These are phyloP conservation scores for Fusarium austroafricanum DNA, from an alignment of 2,329 filamentous ascomycete species.

Conservation along the genomic window DNA sequence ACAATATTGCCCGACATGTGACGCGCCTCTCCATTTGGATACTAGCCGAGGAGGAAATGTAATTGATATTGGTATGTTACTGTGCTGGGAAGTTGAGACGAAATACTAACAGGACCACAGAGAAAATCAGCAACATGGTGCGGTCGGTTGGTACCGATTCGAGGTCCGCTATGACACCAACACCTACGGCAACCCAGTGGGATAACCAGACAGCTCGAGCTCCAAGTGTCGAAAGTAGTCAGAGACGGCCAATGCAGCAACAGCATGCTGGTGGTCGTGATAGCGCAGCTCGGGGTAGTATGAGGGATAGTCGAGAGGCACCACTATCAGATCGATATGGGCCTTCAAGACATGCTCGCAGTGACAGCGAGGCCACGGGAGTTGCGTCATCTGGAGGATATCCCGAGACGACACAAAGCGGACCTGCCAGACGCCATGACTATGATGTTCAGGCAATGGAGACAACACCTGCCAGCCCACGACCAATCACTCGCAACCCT, in stretches of 20 bases:
- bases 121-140: constrained; percentile 95
- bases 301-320: constrained; percentile 63
- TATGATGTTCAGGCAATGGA: constrained; percentile 98
- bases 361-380: constrained; percentile 82
- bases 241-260: constrained; percentile 49
- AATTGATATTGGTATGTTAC: constrained; percentile 80
- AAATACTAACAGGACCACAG: constrained; percentile 61
- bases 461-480: constrained; percentile 80
- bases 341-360: constrained; percentile 72
- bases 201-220: constrained; percentile 69
- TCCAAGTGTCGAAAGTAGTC: constrained; percentile 60
- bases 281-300: constrained; percentile 53
- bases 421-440: constrained; percentile 81
- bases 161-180: constrained; percentile 63
- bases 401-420: constrained; percentile 77
- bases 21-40: constrained; percentile 90
- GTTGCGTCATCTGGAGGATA: constrained; percentile 83
- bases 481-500: constrained; percentile 79
- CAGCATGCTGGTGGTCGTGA: constrained; percentile 49
- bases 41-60: constrained; percentile 94
- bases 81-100: constrained; percentile 32
- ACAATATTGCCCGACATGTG: constrained; percentile 93
- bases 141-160: constrained; percentile 78
- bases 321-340: constrained; percentile 58
- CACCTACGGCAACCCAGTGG: constrained; percentile 74